A percentile compares a stretch with the other conserved stretches of the same genome.
Evolutionary conservation across 768 basidiomycete genomes (phyloP).

Genomic region (Vararia minispora): DNA sequence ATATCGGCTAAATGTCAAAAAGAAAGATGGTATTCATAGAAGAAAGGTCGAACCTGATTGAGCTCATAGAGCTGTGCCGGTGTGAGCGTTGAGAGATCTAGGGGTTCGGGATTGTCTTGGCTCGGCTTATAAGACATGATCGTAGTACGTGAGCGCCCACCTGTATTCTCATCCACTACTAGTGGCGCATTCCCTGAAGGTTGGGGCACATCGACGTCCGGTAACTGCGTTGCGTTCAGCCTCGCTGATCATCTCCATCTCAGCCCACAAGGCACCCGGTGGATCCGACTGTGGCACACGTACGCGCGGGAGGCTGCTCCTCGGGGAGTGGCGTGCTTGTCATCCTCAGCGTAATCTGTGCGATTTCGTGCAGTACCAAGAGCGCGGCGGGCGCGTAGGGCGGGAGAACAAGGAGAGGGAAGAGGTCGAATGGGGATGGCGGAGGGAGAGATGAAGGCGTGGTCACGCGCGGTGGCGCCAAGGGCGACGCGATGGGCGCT

Average conservation of each 20-base stretch:
- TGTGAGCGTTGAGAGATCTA: slow-evolving; percentile 24
- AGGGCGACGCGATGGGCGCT: no score
- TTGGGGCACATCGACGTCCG: slow-evolving; percentile 13
- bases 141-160: slow-evolving; percentile 6
- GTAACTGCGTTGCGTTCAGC: slow-evolving; percentile 15
- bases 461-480: no score
- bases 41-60: slow-evolving; percentile 30
- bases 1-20: background rate
- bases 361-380: no score
- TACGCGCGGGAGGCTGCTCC: no score
- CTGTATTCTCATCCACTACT: slow-evolving; percentile 11
- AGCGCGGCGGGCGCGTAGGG: no score
- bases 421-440: no score
- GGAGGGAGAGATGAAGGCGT: no score
- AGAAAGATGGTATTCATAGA: slow-evolving; percentile 1
- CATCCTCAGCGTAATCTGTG: no score
- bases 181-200: background rate
- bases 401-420: no score
- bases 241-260: slow-evolving; percentile 13
- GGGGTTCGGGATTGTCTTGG: background rate
- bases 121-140: background rate
- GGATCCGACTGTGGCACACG: no score
- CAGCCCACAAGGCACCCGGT: no score
- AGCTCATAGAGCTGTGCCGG: slow-evolving; percentile 27
- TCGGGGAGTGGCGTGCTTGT: no score